Evolutionary conservation across 2,329 filamentous ascomycete species (phyloP).

Genomic region (Talaromyces marneffei): DNA sequence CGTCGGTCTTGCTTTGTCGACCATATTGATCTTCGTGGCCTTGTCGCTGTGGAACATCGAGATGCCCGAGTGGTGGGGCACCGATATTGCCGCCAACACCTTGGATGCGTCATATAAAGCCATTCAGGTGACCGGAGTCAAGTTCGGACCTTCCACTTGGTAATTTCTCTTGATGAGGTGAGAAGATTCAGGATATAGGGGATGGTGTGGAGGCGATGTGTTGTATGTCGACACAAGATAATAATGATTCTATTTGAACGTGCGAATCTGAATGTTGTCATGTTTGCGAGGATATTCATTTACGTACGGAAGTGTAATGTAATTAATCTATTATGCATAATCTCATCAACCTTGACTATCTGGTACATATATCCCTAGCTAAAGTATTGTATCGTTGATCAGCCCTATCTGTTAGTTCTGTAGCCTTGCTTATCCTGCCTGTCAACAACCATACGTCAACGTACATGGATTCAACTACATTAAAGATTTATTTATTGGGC

Average conservation of each 20-base stretch:
- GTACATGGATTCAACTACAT: no score
- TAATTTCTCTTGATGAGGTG: not conserved
- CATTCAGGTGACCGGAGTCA: constrained; percentile 53
- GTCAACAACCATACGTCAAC: no score
- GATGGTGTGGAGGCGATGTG: not conserved
- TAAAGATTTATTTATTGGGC: no score
- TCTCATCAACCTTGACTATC: no score
- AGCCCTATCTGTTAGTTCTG: no score
- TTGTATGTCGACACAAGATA: not conserved
- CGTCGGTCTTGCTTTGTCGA: constrained; percentile 59
- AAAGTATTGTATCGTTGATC: no score
- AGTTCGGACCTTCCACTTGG: constrained; percentile 51
- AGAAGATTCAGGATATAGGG: not conserved
- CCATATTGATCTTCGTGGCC: constrained; percentile 65
- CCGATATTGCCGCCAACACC: constrained; percentile 52
- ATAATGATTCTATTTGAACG: not conserved
- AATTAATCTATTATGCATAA: constrained; percentile 1
- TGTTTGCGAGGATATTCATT: not conserved
- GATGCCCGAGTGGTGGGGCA: constrained; percentile 64
- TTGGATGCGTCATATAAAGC: constrained; percentile 58
- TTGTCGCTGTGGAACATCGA: constrained; percentile 55
- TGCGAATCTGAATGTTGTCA: not conserved
- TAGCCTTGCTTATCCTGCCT: no score
- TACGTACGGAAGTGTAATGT: not conserved
- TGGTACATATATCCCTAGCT: no score